A percentile compares a stretch with the other conserved stretches of the same genome.
Evolutionary conservation across 768 basidiomycete species (phyloP).

Genomic region (Collybia nuda): DNA sequence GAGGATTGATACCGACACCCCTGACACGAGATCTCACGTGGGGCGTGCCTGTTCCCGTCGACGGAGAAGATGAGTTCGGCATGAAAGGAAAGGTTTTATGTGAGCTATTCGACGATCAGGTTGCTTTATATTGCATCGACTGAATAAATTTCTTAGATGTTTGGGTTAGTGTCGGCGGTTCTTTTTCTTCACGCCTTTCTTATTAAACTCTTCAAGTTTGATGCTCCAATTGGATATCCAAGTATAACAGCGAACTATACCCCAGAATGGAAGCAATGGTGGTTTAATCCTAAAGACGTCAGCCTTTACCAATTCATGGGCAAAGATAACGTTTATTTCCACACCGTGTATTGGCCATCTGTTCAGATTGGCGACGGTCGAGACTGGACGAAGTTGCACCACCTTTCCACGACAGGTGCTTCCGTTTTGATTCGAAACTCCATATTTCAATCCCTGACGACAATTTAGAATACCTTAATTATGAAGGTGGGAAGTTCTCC

Average conservation of each 20-base stretch:
- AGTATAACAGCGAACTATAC: constrained; percentile 97
- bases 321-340: constrained; percentile 99
- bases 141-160: constrained; percentile 58
- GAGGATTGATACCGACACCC: constrained; percentile 84
- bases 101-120: constrained; percentile 47
- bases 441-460: neutral
- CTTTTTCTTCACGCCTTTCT: neutral
- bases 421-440: neutral
- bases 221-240: constrained; percentile 94
- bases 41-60: constrained; percentile 91
- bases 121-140: constrained; percentile 3
- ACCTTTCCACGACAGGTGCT: constrained; percentile 92
- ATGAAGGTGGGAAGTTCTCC: constrained; percentile 98
- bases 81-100: constrained; percentile 97
- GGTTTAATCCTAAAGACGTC: constrained; percentile 90
- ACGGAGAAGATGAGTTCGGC: constrained; percentile 72
- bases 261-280: constrained; percentile 95
- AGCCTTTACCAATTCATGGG: constrained; percentile 99
- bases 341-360: constrained; percentile 92
- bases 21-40: constrained; percentile 93
- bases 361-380: constrained; percentile 87
- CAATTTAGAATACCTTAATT: constrained; percentile 87
- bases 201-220: constrained; percentile 64
- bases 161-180: constrained; percentile 63
- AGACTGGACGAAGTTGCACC: constrained; percentile 91